Percentiles rank a stretch among this genome's conserved stretches.
These are phyloP conservation scores for Cantharellus cinnabarinus DNA, from an alignment of 768 basidiomycete genomes.

Conservation along the genomic window DNA sequence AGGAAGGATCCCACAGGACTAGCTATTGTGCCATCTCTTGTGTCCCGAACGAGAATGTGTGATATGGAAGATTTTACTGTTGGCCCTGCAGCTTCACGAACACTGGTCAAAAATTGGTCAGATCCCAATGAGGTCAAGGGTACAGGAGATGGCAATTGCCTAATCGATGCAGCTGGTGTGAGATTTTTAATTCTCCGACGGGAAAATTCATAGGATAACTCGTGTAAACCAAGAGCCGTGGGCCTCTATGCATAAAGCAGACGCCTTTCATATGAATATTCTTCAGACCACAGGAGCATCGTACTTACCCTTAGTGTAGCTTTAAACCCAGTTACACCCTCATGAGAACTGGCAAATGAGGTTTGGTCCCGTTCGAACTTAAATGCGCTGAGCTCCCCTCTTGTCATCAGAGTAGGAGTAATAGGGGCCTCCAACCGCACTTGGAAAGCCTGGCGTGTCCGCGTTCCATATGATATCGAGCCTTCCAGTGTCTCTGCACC, in stretches of 20 bases:
- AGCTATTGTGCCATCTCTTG: conserved; percentile 44
- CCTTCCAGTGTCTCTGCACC: conserved; percentile 78
- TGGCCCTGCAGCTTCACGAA: conserved; percentile 66
- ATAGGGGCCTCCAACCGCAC: conserved; percentile 45
- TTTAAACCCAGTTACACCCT: conserved; percentile 42
- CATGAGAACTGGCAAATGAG: conserved; percentile 47
- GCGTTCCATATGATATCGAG: conserved; percentile 65
- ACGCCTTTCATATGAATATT: neutral
- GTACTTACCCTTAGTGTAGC: conserved; percentile 59
- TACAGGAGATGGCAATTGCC: conserved; percentile 22
- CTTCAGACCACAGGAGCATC: conserved; percentile 12
- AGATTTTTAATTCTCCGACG: conserved; percentile 56
- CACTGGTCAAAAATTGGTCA: conserved; percentile 24
- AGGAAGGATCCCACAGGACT: conserved; percentile 42
- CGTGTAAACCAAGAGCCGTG: conserved; percentile 28
- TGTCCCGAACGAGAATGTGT: conserved; percentile 58
- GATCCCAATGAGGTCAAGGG: neutral
- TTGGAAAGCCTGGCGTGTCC: conserved; percentile 67
- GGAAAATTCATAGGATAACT: conserved; percentile 68
- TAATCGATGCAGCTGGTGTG: conserved; percentile 57
- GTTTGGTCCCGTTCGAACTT: conserved; percentile 65
- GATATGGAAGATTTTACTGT: conserved; percentile 66
- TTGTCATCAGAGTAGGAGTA: conserved; percentile 34
- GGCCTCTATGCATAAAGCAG: neutral
- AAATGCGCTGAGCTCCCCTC: conserved; percentile 51